Evolutionary conservation across 257 asterid genomes (phyloP).

Genomic region (Knoxia roxburghii): DNA sequence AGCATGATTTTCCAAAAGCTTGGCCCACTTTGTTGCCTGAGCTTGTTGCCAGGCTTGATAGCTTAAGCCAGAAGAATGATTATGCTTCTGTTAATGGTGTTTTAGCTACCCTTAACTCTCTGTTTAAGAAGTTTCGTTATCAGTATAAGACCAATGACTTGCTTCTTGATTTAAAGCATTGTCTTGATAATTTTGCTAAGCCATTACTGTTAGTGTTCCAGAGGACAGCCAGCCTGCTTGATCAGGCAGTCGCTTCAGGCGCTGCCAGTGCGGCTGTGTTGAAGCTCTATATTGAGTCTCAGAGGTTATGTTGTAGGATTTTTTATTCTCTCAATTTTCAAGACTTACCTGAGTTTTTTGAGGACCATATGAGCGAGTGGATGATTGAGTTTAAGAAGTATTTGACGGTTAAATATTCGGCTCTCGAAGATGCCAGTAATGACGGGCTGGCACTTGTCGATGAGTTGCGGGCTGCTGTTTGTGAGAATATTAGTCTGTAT

Average conservation of each 20-base stretch:
- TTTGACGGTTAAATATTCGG: constrained; percentile 48
- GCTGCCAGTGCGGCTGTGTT: constrained; percentile 36
- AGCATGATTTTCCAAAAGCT: constrained; percentile 67
- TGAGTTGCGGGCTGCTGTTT: constrained; percentile 75
- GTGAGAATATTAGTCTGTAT: constrained; percentile 76
- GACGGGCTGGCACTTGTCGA: constrained; percentile 84
- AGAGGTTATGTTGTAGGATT: constrained; percentile 79
- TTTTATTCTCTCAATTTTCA: constrained; percentile 71
- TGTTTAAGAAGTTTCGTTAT: constrained; percentile 71
- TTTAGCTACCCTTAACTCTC: constrained; percentile 55
- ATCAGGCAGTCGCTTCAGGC: constrained; percentile 42
- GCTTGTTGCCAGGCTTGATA: constrained; percentile 52
- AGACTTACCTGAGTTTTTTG: constrained; percentile 81
- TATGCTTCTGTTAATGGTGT: constrained; percentile 82
- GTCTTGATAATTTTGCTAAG: constrained; percentile 74
- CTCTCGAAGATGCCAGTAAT: constrained; percentile 59
- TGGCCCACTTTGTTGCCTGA: constrained; percentile 82
- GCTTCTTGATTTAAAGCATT: constrained; percentile 68
- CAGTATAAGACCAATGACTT: constrained; percentile 66
- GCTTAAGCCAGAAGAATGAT: constrained; percentile 53
- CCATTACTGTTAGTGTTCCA: constrained; percentile 67
- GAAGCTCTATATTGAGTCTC: constrained; percentile 68
- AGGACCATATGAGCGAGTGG: constrained; percentile 91
- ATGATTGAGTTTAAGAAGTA: constrained; percentile 79
- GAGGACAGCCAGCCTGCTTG: constrained; percentile 51